phyloP scores from a whole-genome alignment of 768 basidiomycete species.

The Suillus paluster region DNA sequence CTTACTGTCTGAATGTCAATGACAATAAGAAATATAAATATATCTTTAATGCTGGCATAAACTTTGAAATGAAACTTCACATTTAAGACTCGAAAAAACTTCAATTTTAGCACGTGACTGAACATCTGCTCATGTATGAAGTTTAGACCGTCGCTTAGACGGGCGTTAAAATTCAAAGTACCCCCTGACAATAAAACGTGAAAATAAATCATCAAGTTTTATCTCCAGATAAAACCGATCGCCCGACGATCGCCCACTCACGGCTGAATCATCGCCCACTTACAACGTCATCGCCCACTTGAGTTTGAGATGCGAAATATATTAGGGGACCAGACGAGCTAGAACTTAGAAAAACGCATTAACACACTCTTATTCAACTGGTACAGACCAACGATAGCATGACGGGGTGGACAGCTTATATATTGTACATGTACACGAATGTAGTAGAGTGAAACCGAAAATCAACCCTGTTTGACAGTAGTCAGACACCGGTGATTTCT shows the following conservation, averaged over 20 bases:
- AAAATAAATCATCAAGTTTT: not conserved
- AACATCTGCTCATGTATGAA: not conserved
- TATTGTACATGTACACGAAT: not conserved
- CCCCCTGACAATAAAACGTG: not conserved
- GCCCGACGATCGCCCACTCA: not conserved
- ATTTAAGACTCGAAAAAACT: not conserved
- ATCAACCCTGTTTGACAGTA: not conserved
- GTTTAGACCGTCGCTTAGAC: not conserved
- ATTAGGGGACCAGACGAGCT: too few species aligned
- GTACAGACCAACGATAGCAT: too few species aligned
- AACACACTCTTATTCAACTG: too few species aligned
- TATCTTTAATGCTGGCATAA: not conserved
- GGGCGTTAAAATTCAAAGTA: not conserved
- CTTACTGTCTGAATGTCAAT: not conserved
- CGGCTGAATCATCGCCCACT: not conserved
- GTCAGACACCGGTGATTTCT: not conserved
- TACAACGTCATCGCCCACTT: not conserved
- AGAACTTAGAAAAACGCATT: too few species aligned
- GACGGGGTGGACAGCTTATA: too few species aligned
- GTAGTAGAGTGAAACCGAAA: not conserved
- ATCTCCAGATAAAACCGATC: not conserved
- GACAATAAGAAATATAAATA: not conserved
- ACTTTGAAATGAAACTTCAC: not conserved
- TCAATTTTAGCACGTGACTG: not conserved
- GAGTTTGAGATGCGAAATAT: too few species aligned